Evolutionary conservation across 2,329 filamentous ascomycete species (phyloP), one percentile per base, ranked within the genome.

Genomic region (Botrytis deweyae): DNA sequence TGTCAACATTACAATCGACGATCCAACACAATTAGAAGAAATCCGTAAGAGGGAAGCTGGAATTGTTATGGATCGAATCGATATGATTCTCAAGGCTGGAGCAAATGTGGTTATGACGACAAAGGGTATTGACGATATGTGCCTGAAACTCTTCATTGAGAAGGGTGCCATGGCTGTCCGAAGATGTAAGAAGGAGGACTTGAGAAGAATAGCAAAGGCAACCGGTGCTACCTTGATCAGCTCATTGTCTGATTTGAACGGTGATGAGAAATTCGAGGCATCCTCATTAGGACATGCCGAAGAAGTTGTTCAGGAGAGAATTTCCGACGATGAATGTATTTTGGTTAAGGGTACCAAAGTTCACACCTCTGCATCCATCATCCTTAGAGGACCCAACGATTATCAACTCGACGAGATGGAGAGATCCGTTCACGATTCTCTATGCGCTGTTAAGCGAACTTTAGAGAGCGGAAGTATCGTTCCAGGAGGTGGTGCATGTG

Each of bases 341-440:
- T 86, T 99, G 76, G 89, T 99, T 82, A 97, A 96, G 87, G 95
- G 95, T 72, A 97, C 96, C 80, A 98, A 98, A 86, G 89, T 92
- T 42, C 94, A 96, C 84, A 96, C 92, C 4, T 97, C 95, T 10
- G 95, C 96, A 44, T 99, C 96, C 29, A 94, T 98, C 83, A 97
- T 99, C 79, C 92, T 99, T 72, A 93, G 96, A 74, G 96, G 96
- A 64, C 88, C 96, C 79, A 98, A 99, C 84, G 96, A 99, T 84
- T 98, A 93, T 85, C 93, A 94, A 75, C 90, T 99, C 44, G 96
- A 99, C 81, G 96, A 99, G 88, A 99, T 98, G 95, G 96, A 99
- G 88, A 93, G 96, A 77, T 98, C 96, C 1, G 91, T 99, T 29
- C 96, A 99, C 85, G 96, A 99, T 84, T 97, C 95, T 22, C 88